Evolutionary conservation across 805 yeast genomes (phyloP).

Genomic region (Barnettozyma wickerhamii): DNA sequence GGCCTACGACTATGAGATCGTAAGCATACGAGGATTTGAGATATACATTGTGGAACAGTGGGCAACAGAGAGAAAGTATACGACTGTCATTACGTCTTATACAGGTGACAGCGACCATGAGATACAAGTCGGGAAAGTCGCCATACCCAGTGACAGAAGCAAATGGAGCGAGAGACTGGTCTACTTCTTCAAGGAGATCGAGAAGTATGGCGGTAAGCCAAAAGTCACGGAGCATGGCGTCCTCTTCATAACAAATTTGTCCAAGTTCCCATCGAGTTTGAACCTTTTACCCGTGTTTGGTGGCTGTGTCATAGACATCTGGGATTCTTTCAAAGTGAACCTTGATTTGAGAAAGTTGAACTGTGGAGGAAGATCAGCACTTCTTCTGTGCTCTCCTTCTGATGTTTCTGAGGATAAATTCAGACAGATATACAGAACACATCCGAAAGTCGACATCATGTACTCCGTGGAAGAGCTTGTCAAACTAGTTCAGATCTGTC

Average conservation of each 20-base stretch:
- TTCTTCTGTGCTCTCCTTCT: slow-evolving; percentile 65
- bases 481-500: slow-evolving; percentile 65
- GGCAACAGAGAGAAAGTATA: slow-evolving; percentile 68
- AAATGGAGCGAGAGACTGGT: slow-evolving; percentile 41
- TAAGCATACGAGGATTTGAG: slow-evolving; percentile 70
- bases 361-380: slow-evolving; percentile 83
- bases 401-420: slow-evolving; percentile 82
- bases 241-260: slow-evolving; percentile 77
- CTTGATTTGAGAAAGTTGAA: slow-evolving; percentile 70
- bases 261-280: slow-evolving; percentile 71
- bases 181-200: slow-evolving; percentile 60
- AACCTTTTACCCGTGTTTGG: slow-evolving; percentile 66
- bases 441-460: slow-evolving; percentile 29
- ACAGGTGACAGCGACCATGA: slow-evolving; percentile 77
- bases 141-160: slow-evolving; percentile 35
- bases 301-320: slow-evolving; percentile 45
- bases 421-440: slow-evolving; percentile 63
- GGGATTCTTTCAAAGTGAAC: slow-evolving; percentile 61
- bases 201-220: slow-evolving; percentile 62
- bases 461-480: slow-evolving; percentile 51
- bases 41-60: slow-evolving; percentile 93
- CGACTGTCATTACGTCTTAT: slow-evolving; percentile 69
- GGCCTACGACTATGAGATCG: slow-evolving; percentile 41
- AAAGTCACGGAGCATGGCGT: slow-evolving; percentile 58
- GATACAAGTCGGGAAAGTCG: slow-evolving; percentile 56